Base-by-base conservation (phyloP, 768 basidiomycete species). In the Kwoniella mangroviensis region DNA sequence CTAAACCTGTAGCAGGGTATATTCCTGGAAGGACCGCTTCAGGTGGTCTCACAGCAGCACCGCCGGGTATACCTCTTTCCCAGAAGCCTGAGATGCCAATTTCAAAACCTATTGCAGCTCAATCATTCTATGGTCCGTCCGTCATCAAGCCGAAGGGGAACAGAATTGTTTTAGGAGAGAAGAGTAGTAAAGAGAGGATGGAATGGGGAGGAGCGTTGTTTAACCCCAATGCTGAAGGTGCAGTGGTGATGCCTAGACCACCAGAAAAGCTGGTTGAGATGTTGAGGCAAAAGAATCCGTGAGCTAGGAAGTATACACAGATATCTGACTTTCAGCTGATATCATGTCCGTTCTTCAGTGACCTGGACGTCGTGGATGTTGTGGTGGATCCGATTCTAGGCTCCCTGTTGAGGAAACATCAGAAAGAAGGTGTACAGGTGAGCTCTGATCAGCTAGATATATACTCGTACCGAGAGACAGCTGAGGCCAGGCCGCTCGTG, bases 331-430 rank as follows among this genome's bases (percentile, higher is more conserved):
- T 19, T 3, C 34, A 24, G 34, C 34, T 22, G 28, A 63, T 19
- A 52, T 24, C 3, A 54, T 53, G n/a, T 42, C 19, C 12, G 6
- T 57, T 63, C 21, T 55, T 22, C 45, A 79, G 79, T 10, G 60
- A 60, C 2, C 61, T 72, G 5, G 75, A 75, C 45, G 81, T 94
- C 12, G 87, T 84, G 10, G 85, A 85, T 63, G 95, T 98, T 4
- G 95, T 98, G 2, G 81, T 99, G 34, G 96, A 98, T 80, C 96
- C 95, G 1, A 84, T 91, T n/a, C 80, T 99, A 24, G 86, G 88
- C 1, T 86, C 88, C 45, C 87, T 87, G 62, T 88, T 99, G 83
- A 86, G 96, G 62, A 88, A 90, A 15, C 97, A 99, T 84, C 97
- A 99, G 79, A 86, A 87, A 56, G 94, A 97, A 86, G 94, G 94